phyloP scores from a whole-genome alignment of 129 eudicot species.

The Apium graveolens region DNA sequence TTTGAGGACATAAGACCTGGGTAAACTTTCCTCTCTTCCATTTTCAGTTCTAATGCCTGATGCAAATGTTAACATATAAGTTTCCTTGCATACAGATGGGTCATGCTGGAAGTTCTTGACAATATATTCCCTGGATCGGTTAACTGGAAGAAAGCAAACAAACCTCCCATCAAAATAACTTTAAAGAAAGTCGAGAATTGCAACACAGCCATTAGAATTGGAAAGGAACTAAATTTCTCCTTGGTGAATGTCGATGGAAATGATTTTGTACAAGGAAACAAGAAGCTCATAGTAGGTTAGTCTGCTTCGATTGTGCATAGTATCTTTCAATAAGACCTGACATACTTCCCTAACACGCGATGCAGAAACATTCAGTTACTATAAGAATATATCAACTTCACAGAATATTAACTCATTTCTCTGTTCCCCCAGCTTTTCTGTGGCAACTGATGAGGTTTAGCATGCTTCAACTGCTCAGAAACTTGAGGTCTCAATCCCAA shows the following conservation, averaged over 20 bases:
- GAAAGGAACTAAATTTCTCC: constrained; percentile 60
- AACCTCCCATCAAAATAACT: constrained; percentile 74
- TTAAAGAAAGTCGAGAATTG: constrained; percentile 78
- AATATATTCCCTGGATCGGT: constrained; percentile 75
- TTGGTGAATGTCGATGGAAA: constrained; percentile 68
- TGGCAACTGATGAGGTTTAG: constrained; percentile 92
- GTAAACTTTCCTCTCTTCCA: constrained; percentile 29
- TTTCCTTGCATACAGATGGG: constrained; percentile 42
- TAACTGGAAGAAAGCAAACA: constrained; percentile 61
- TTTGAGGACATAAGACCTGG: constrained; percentile 78
- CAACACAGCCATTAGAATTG: constrained; percentile 64
- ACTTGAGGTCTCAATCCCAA: constrained; percentile 66
- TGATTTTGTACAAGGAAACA: constrained; percentile 72
- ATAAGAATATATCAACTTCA: neutral
- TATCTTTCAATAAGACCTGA: neutral
- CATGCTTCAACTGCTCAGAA: constrained; percentile 75
- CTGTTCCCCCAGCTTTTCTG: constrained; percentile 56
- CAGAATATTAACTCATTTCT: constrained; percentile 9
- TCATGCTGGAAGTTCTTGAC: constrained; percentile 70
- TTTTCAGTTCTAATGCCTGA: neutral
- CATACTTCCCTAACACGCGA: neutral
- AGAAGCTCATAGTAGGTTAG: constrained; percentile 71
- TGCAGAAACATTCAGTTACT: neutral
- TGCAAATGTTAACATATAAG: constrained; percentile 1
- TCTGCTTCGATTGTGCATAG: neutral